Evolutionary conservation across 352 stramenopile species (phyloP).

Genomic region (Discostella stelligera): DNA sequence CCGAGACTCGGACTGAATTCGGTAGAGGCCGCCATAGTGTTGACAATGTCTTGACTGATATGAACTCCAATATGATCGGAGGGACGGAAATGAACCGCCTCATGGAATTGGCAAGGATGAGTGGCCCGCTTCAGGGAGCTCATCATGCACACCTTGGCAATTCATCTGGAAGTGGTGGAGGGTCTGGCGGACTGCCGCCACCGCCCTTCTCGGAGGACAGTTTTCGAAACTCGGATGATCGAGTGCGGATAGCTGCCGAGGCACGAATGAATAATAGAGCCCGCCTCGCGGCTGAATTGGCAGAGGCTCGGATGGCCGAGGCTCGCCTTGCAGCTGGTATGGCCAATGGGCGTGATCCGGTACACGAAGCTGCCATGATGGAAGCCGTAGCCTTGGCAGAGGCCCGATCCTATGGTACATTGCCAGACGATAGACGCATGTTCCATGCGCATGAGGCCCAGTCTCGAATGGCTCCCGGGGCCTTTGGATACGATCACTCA

Average conservation of each 20-base stretch:
- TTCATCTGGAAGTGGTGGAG: neutral
- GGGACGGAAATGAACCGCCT: slow-evolving; percentile 6
- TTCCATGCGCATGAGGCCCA: neutral
- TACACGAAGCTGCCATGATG: slow-evolving; percentile 2
- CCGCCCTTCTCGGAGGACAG: slow-evolving; percentile 25
- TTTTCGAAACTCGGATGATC: slow-evolving; percentile 5
- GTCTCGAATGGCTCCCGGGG: neutral
- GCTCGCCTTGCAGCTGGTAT: neutral
- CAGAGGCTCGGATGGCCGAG: slow-evolving; percentile 1
- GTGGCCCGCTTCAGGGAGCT: neutral
- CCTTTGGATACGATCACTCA: neutral
- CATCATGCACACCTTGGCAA: neutral
- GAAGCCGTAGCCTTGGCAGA: neutral
- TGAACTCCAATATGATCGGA: neutral
- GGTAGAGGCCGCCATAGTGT: slow-evolving; percentile 6
- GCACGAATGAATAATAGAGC: neutral
- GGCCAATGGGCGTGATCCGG: neutral
- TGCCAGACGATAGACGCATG: neutral
- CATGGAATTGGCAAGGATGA: slow-evolving; percentile 20
- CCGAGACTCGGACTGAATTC: neutral
- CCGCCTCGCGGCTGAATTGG: slow-evolving; percentile 1
- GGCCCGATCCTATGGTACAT: neutral
- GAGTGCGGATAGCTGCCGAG: neutral
- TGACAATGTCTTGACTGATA: neutral
- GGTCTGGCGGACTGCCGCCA: slow-evolving; percentile 8